Conservation (phyloP, 306 rosid species). For the Ochetophila trinervis region DNA sequence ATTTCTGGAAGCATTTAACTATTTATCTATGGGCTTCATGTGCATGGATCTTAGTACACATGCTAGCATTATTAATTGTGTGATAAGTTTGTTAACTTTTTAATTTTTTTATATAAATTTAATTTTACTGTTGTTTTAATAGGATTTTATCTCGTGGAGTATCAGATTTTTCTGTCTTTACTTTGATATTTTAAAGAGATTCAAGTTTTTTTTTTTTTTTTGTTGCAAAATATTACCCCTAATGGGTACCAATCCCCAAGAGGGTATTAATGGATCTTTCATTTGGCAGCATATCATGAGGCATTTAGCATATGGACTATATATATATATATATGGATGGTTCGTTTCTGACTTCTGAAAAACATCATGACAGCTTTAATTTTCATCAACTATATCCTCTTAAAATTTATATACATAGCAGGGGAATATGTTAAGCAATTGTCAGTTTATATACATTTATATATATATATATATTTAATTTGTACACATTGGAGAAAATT, state of each 20-base stretch:
- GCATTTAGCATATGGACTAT: background rate
- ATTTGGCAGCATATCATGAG: slow-evolving; percentile 1
- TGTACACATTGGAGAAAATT: too few relatives aligned
- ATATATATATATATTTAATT: too few relatives aligned
- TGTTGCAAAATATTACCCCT: background rate
- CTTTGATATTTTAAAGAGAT: background rate
- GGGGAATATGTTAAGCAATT: background rate
- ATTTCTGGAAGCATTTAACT: background rate
- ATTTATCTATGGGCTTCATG: background rate
- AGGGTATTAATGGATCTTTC: background rate
- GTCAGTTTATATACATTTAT: background rate
- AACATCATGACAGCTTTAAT: slow-evolving; percentile 1
- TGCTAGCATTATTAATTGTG: background rate
- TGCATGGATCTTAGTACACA: background rate
- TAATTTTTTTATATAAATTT: background rate
- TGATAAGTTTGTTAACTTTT: background rate
- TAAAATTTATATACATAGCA: background rate
- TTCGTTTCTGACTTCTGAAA: background rate
- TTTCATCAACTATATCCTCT: background rate
- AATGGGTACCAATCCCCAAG: background rate
- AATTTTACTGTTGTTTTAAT: background rate
- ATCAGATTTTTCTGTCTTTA: background rate
- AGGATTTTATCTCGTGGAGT: background rate
- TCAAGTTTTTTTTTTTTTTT: background rate
- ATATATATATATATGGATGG: background rate